Evolutionary conservation across 139 green algal species (phyloP).

Genomic region (Chlorella sp.): DNA sequence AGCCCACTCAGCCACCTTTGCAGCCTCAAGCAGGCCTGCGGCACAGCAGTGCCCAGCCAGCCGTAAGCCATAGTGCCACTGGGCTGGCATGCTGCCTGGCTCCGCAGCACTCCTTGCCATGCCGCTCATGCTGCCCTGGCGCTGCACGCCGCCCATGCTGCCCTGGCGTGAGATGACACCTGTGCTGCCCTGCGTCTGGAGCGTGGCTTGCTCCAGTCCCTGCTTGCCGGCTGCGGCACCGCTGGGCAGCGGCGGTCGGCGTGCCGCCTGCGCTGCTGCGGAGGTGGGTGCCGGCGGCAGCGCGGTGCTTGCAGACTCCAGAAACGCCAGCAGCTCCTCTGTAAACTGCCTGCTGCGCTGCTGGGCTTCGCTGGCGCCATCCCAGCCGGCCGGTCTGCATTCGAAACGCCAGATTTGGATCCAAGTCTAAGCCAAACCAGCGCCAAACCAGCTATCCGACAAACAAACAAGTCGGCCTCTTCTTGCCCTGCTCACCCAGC

Average conservation of each 20-base stretch:
- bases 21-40: slow-evolving; percentile 1
- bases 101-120: too few species aligned
- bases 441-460: neutral
- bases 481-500: too few species aligned
- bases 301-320: slow-evolving; percentile 3
- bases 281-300: neutral
- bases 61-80: slow-evolving; percentile 13
- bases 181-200: neutral
- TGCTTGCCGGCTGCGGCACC: neutral
- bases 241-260: neutral
- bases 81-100: neutral
- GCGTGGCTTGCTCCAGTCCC: too few species aligned
- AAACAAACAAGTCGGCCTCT: too few species aligned
- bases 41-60: slow-evolving; percentile 31
- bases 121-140: neutral
- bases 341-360: slow-evolving; percentile 30
- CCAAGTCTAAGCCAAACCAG: too few species aligned
- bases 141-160: too few species aligned
- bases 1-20: slow-evolving; percentile 18
- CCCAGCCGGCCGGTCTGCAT: slow-evolving; percentile 24
- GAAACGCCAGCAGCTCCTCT: slow-evolving; percentile 14
- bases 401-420: too few species aligned
- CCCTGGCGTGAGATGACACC: too few species aligned
- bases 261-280: neutral
- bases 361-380: slow-evolving; percentile 15